A percentile compares a stretch with the other conserved stretches of the same genome.
These are phyloP conservation scores for Camptophora hylomeconis DNA, from an alignment of 2,329 filamentous ascomycete genomes.

Conservation along the genomic window DNA sequence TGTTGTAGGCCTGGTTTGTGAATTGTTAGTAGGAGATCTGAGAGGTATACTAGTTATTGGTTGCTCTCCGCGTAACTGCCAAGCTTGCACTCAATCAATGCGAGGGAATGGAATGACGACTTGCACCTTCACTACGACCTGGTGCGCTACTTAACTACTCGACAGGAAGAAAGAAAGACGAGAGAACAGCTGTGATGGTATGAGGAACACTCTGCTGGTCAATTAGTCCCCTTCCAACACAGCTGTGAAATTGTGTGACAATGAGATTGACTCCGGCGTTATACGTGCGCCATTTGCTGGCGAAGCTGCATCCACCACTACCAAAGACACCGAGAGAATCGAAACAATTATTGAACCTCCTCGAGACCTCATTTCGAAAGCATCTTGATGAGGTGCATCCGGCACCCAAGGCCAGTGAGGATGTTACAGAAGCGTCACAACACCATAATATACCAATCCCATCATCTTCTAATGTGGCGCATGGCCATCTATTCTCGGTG, in stretches of 20 bases:
- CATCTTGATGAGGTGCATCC: slow-evolving; percentile 48
- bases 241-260: slow-evolving; percentile 11
- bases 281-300: slow-evolving; percentile 35
- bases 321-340: slow-evolving; percentile 42
- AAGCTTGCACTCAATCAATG: too few relatives aligned
- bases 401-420: slow-evolving; percentile 12
- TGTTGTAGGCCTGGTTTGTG: slow-evolving; percentile 4
- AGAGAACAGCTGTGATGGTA: too few relatives aligned
- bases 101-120: too few relatives aligned
- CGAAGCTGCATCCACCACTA: slow-evolving; percentile 41
- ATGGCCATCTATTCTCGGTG: slow-evolving; percentile 12
- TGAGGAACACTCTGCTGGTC: too few relatives aligned
- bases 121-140: too few relatives aligned
- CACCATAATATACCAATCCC: slow-evolving; percentile 2
- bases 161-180: too few relatives aligned
- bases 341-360: slow-evolving; percentile 43
- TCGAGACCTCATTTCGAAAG: slow-evolving; percentile 50
- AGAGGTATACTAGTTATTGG: too few relatives aligned
- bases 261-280: slow-evolving; percentile 41
- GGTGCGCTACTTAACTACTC: too few relatives aligned
- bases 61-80: too few relatives aligned
- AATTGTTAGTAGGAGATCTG: slow-evolving; percentile 6
- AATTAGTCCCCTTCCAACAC: slow-evolving; percentile 7
- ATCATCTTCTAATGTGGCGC: slow-evolving; percentile 7
- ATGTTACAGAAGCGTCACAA: slow-evolving; percentile 10